These are phyloP conservation scores for Exophiala aquamarina DNA, from an alignment of 2,329 filamentous ascomycete species.

Conservation along the genomic window DNA sequence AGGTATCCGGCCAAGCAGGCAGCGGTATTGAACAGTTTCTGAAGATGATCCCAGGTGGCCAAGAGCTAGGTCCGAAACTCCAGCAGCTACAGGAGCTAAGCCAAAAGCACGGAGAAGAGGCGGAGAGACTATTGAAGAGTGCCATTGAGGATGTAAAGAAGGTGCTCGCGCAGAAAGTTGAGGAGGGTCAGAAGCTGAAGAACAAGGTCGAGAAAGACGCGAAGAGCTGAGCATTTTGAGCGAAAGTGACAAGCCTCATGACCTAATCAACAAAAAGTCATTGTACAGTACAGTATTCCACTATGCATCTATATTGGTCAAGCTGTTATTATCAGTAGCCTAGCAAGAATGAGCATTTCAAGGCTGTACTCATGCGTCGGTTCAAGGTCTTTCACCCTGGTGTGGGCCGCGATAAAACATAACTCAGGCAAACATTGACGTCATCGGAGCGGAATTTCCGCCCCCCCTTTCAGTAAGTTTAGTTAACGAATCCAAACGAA, in stretches of 20 bases:
- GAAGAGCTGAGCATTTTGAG: conserved; percentile 34
- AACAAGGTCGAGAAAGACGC: conserved; percentile 52
- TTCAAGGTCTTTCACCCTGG: too few species aligned
- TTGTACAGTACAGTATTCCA: too few species aligned
- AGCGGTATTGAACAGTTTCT: conserved; percentile 60
- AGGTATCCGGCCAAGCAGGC: conserved; percentile 44
- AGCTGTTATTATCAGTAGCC: too few species aligned
- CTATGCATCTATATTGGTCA: too few species aligned
- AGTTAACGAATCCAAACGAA: not conserved
- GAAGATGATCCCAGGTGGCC: conserved; percentile 64
- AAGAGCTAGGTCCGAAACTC: conserved; percentile 65
- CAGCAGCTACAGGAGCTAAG: conserved; percentile 64
- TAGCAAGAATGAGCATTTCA: too few species aligned
- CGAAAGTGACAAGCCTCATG: too few species aligned
- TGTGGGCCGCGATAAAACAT: too few species aligned
- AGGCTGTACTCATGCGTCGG: too few species aligned
- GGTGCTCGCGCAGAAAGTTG: conserved; percentile 44
- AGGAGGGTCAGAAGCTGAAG: conserved; percentile 56
- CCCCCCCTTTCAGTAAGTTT: not conserved
- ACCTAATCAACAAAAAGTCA: too few species aligned
- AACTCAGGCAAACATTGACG: not conserved
- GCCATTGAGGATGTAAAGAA: conserved; percentile 57
- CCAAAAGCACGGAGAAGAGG: conserved; percentile 67
- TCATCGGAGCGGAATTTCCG: not conserved
- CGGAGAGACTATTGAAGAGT: conserved; percentile 67